Percentiles rank a stretch among this genome's conserved stretches.
These are phyloP conservation scores for Geotrichum australiense DNA, from an alignment of 1,139 yeast genomes.

Conservation along the genomic window DNA sequence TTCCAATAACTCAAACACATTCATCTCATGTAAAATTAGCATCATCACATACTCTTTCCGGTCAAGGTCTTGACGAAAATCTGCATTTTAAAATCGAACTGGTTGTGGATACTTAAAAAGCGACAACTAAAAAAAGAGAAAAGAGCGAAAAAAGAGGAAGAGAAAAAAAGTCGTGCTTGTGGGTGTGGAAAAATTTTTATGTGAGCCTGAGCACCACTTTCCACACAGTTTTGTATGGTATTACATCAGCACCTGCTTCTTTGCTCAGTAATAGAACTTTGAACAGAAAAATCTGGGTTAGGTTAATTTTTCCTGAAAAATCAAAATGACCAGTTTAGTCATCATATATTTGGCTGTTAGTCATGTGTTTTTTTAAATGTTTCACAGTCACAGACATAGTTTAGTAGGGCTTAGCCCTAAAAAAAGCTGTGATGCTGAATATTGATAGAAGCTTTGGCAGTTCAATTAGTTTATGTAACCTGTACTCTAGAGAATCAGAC, in stretches of 20 bases:
- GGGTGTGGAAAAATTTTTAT: slow-evolving; percentile 1
- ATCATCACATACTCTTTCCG: slow-evolving; percentile 26
- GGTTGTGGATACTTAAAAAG: slow-evolving; percentile 14
- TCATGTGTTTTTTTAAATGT: too few relatives aligned
- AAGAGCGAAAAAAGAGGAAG: slow-evolving; percentile 7
- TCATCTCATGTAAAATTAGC: not conserved
- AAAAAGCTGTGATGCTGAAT: too few relatives aligned
- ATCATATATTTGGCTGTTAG: too few relatives aligned
- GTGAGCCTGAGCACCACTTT: too few relatives aligned
- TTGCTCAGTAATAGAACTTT: not conserved
- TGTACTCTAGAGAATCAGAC: too few relatives aligned
- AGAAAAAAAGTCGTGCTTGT: slow-evolving; percentile 5
- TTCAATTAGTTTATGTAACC: too few relatives aligned
- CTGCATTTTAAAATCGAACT: slow-evolving; percentile 19
- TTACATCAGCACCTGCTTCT: not conserved
- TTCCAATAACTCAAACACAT: too few relatives aligned
- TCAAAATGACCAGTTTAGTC: too few relatives aligned
- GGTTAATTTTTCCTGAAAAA: not conserved
- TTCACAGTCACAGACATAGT: too few relatives aligned
- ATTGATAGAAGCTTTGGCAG: too few relatives aligned
- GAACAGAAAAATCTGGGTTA: not conserved
- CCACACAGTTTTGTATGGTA: too few relatives aligned
- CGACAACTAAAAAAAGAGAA: slow-evolving; percentile 10
- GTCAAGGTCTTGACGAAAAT: slow-evolving; percentile 31
- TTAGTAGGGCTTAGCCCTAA: too few relatives aligned